Evolutionary conservation across 2,329 filamentous ascomycete species (phyloP).

Genomic region (Mycosphaerella sp.): DNA sequence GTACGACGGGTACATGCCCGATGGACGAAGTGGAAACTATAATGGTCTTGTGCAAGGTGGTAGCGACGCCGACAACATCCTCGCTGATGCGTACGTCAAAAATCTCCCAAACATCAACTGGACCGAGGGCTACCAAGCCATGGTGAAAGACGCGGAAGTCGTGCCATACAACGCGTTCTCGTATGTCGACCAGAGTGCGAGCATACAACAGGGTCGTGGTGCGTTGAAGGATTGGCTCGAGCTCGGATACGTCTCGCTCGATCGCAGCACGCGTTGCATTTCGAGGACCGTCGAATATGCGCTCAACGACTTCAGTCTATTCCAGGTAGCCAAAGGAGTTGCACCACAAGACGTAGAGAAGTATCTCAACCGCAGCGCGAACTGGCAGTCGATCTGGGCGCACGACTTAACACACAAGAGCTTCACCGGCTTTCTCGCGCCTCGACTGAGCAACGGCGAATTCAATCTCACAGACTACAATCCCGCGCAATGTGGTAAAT

Average conservation of each 20-base stretch:
- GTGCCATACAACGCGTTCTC: constrained; percentile 30
- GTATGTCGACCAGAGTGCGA: constrained; percentile 29
- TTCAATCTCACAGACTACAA: constrained; percentile 37
- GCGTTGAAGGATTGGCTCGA: constrained; percentile 42
- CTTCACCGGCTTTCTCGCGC: constrained; percentile 31
- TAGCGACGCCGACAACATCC: constrained; percentile 34
- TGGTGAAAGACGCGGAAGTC: constrained; percentile 35
- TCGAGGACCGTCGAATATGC: constrained; percentile 42
- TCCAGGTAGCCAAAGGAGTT: constrained; percentile 38
- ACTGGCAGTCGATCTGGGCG: constrained; percentile 42
- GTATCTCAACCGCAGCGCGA: constrained; percentile 37
- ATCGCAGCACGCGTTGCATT: constrained; percentile 36
- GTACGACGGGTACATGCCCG: constrained; percentile 34
- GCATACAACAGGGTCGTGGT: constrained; percentile 40
- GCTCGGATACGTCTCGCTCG: constrained; percentile 37
- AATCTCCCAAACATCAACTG: constrained; percentile 32
- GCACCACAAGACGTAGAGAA: constrained; percentile 37
- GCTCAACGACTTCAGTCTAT: constrained; percentile 41
- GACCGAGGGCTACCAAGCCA: constrained; percentile 32
- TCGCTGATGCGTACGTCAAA: constrained; percentile 35
- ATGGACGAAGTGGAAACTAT: constrained; percentile 33
- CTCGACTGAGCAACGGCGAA: constrained; percentile 24
- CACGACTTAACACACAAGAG: constrained; percentile 34
- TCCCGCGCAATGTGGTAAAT: constrained; percentile 39
- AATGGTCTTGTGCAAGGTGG: constrained; percentile 36